phyloP scores from a whole-genome alignment of 2,329 filamentous ascomycete genomes.

The Sporothrix curviconia region DNA sequence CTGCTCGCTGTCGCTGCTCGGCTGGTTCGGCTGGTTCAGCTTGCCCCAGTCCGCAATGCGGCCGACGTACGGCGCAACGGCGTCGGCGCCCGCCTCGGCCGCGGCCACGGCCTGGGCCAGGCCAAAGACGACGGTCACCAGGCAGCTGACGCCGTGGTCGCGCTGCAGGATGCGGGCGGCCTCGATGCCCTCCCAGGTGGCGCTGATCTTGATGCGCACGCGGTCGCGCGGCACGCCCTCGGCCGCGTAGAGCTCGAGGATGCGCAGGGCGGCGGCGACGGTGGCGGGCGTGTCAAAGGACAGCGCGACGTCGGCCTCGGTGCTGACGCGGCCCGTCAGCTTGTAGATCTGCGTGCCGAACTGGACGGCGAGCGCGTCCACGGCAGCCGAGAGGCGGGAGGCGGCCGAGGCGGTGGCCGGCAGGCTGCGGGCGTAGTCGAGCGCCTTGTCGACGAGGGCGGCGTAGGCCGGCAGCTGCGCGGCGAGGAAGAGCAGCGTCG shows the following conservation, averaged over 20 bases:
- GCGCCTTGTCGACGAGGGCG: constrained; percentile 60
- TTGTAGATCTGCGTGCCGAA: constrained; percentile 71
- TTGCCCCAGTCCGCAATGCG: constrained; percentile 78
- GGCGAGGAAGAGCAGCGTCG: constrained; percentile 68
- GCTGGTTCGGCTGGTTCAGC: too few relatives aligned
- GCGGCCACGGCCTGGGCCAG: constrained; percentile 62
- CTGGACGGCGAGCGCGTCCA: constrained; percentile 67
- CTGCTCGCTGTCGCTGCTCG: too few relatives aligned
- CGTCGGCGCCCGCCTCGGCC: constrained; percentile 37
- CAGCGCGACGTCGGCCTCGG: constrained; percentile 67
- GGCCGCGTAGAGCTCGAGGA: constrained; percentile 69
- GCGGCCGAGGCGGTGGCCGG: constrained; percentile 42
- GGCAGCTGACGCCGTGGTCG: constrained; percentile 57
- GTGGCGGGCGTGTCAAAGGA: constrained; percentile 67
- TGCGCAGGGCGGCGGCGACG: constrained; percentile 66
- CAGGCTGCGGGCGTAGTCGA: constrained; percentile 57
- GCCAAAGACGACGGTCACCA: constrained; percentile 75
- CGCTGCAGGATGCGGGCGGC: constrained; percentile 66
- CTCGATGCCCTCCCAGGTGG: constrained; percentile 75
- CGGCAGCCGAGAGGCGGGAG: constrained; percentile 61
- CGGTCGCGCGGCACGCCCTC: constrained; percentile 64
- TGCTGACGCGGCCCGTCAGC: constrained; percentile 71
- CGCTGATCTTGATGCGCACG: constrained; percentile 71
- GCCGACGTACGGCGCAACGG: constrained; percentile 74
- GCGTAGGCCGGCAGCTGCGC: constrained; percentile 71